A percentile compares a stretch with the other conserved stretches of the same genome.
Evolutionary conservation across 768 basidiomycete genomes (phyloP).

Genomic region (Leccinellum rugosiceps): DNA sequence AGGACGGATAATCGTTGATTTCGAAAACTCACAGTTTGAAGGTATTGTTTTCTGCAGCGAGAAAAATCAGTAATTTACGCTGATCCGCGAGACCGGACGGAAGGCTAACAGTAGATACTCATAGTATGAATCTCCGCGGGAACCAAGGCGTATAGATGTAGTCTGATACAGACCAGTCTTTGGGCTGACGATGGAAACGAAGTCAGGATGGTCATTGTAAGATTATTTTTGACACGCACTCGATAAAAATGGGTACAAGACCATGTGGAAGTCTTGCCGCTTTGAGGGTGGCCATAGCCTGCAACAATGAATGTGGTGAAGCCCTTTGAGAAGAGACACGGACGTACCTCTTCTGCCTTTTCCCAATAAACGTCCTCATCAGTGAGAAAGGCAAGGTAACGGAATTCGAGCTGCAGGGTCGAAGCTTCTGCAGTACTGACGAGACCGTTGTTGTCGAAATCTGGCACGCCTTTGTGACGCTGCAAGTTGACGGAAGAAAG

Average conservation of each 20-base stretch:
- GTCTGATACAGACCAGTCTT: slow-evolving; percentile 51
- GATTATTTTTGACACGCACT: slow-evolving; percentile 42
- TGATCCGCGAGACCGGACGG: background rate
- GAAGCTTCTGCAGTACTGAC: slow-evolving; percentile 85
- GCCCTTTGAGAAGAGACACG: background rate
- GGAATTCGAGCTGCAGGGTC: slow-evolving; percentile 87
- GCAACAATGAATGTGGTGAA: background rate
- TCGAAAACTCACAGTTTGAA: slow-evolving; percentile 28
- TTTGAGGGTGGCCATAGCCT: slow-evolving; percentile 74
- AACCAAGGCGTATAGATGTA: slow-evolving; percentile 83
- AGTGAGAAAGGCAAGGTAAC: slow-evolving; percentile 79
- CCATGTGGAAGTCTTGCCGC: slow-evolving; percentile 61
- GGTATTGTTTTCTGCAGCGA: slow-evolving; percentile 27
- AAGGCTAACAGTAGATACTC: slow-evolving; percentile 75
- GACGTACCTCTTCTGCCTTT: slow-evolving; percentile 64
- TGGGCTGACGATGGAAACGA: slow-evolving; percentile 35
- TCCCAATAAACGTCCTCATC: slow-evolving; percentile 80
- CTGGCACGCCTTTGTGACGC: slow-evolving; percentile 53
- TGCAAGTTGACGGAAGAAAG: slow-evolving; percentile 76
- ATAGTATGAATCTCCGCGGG: slow-evolving; percentile 91
- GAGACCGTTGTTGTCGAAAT: slow-evolving; percentile 55
- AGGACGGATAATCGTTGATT: background rate
- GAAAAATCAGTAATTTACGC: slow-evolving; percentile 2
- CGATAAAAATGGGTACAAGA: slow-evolving; percentile 81
- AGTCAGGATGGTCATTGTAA: slow-evolving; percentile 7